Evolutionary conservation across 495 filamentous ascomycete species (phyloP).

Genomic region (Neurospora tetraspora): DNA sequence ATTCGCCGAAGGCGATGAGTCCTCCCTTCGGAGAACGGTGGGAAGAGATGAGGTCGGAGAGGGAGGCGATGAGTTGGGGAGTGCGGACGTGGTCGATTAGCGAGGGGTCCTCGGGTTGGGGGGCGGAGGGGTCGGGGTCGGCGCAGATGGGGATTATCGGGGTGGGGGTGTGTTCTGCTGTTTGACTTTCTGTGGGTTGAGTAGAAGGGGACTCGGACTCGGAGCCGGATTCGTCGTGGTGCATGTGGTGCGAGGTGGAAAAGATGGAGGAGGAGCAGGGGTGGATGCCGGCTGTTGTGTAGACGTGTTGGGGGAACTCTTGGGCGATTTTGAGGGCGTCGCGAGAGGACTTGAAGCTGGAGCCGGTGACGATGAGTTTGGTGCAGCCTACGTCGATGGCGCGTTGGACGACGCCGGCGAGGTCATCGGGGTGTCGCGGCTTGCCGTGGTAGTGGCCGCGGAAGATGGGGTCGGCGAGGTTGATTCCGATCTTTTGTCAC

Average conservation of each 20-base stretch:
- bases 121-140: conserved; percentile 29
- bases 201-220: conserved; percentile 8
- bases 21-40: conserved; percentile 22
- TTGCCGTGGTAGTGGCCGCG: conserved; percentile 75
- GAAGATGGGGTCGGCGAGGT: conserved; percentile 83
- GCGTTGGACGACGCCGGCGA: conserved; percentile 63
- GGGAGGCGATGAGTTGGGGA: conserved; percentile 42
- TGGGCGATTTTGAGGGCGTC: conserved; percentile 64
- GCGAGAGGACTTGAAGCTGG: conserved; percentile 65
- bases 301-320: conserved; percentile 53
- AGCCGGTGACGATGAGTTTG: conserved; percentile 93
- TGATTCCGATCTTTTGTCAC: conserved; percentile 65
- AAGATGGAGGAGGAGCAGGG: conserved; percentile 71
- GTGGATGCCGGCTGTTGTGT: conserved; percentile 85
- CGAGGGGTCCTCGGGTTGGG: conserved; percentile 29
- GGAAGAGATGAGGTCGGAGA: conserved; percentile 43
- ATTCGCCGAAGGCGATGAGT: conserved; percentile 81
- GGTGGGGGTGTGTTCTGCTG: conserved; percentile 21
- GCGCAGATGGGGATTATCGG: conserved; percentile 8
- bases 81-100: conserved; percentile 24
- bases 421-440: conserved; percentile 67
- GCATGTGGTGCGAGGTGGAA: conserved; percentile 46
- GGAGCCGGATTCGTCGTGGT: conserved; percentile 30
- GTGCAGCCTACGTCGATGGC: conserved; percentile 66
- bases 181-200: too few species aligned